Base-by-base conservation (phyloP, 495 filamentous ascomycete species). In the Glonium stellatum region DNA sequence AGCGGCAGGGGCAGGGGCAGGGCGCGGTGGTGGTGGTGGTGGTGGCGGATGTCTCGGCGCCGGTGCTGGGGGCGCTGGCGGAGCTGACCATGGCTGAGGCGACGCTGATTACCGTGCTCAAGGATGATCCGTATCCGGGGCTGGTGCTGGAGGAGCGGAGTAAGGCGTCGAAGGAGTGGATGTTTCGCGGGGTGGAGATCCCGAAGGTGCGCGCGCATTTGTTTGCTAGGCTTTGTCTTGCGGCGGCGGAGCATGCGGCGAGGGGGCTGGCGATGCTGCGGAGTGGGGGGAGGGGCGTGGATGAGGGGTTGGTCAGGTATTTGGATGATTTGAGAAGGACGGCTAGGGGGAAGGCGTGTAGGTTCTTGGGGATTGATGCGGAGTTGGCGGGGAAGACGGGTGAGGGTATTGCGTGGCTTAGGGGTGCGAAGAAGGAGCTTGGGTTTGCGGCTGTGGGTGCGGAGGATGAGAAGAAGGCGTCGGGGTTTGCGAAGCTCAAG, bases 111-210 rank as follows among this genome's bases (percentile, higher is more conserved):
- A 88, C 90, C 1, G 90, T 97, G 0, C 72, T 92, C 31, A 97
- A 96, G 66, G 92, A 96, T 64, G 93, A 98, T 68, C 89, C 92
- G 0, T 96, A 97, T 66, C 84, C 93, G 0, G 83, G 84, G 1
- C 81, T 82, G 13, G 86, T 90, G 34, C 82, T 88, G 11, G 87
- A 90, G 57, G 81, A 83, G 49, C 79, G 89, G 35, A 91, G 93
- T 66, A 80, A 84, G 27, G 83, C 87, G 61, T 88, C 90, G 70
- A 87, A 80, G 36, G 90, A 95, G 64, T 96, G 91, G 91, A 95
- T 96, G 90, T 88, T 91, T 64, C 86, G 85, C 67, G 80, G 87
- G 0, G 89, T 90, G 12, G 84, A 88, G 54, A 88, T 96, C 25
- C 89, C 89, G 23, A 91, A 90, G 66, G 90, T 97, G 19, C 82